A percentile compares a stretch with the other conserved stretches of the same genome.
Conservation (phyloP, 2,329 filamentous ascomycete genomes). For the Emmonsiellopsis sp. region DNA sequence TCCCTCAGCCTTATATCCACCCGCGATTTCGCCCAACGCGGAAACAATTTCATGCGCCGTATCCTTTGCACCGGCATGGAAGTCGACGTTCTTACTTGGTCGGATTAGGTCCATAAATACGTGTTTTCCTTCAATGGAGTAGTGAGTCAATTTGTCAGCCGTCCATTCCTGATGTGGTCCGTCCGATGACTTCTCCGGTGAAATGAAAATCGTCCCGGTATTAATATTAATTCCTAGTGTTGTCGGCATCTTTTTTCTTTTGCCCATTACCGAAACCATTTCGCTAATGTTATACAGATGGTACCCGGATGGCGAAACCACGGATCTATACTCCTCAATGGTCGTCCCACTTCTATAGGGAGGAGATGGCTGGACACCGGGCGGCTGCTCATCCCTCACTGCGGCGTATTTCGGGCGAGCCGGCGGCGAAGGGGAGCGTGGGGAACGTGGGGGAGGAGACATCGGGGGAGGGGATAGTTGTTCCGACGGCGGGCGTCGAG, state of each 20-base stretch:
- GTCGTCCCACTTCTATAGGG: conserved; percentile 39
- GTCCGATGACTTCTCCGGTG: conserved; percentile 73
- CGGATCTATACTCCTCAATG: conserved; percentile 36
- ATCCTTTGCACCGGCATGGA: conserved; percentile 94
- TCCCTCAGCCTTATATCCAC: conserved; percentile 69
- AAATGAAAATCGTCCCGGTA: conserved; percentile 81
- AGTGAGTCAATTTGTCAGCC: conserved; percentile 91
- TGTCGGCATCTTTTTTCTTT: conserved; percentile 97
- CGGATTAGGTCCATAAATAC: conserved; percentile 89
- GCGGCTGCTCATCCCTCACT: conserved; percentile 29
- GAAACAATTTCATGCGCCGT: conserved; percentile 89
- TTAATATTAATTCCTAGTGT: conserved; percentile 87
- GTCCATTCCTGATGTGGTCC: conserved; percentile 87
- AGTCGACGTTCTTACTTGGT: conserved; percentile 90
- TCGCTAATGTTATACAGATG: conserved; percentile 96
- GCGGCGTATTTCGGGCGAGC: conserved; percentile 24
- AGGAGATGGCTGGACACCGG: conserved; percentile 45
- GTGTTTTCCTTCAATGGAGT: conserved; percentile 95
- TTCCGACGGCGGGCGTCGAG: conserved; percentile 50
- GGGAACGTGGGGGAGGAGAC: conserved; percentile 48
- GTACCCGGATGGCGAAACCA: conserved; percentile 64
- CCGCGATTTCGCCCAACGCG: conserved; percentile 79
- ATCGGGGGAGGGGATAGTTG: conserved; percentile 44
- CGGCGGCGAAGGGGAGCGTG: conserved; percentile 45
- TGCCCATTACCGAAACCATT: conserved; percentile 94